These are phyloP conservation scores for Cercospora zeina DNA, from an alignment of 2,329 filamentous ascomycete species.

Conservation along the genomic window DNA sequence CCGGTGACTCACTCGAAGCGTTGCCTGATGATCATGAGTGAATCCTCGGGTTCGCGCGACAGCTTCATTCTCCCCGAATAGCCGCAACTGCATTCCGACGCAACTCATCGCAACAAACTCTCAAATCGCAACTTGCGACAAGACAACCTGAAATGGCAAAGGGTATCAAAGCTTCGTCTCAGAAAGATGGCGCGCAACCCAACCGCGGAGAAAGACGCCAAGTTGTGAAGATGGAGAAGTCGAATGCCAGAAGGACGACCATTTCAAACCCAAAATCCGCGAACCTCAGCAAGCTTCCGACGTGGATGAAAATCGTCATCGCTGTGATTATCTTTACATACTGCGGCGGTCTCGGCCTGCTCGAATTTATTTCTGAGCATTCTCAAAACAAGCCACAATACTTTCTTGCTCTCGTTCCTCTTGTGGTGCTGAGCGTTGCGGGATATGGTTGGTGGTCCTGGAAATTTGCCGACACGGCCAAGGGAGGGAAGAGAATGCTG, in stretches of 20 bases:
- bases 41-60: too few relatives aligned
- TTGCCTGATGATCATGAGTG: too few relatives aligned
- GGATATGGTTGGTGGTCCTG: not conserved
- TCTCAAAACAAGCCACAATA: not conserved
- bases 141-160: not conserved
- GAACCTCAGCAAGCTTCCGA: not conserved
- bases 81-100: not conserved
- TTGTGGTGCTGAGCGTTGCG: not conserved
- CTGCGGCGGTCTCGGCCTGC: not conserved
- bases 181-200: not conserved
- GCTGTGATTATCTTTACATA: slow-evolving; percentile 2
- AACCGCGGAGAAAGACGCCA: not conserved
- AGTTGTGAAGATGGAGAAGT: not conserved
- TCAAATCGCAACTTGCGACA: not conserved
- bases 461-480: not conserved
- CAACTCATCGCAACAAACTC: not conserved
- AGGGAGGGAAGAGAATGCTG: not conserved
- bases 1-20: too few relatives aligned
- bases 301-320: not conserved
- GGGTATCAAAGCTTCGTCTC: not conserved
- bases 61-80: not conserved
- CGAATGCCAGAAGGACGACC: not conserved
- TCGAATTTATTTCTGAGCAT: not conserved
- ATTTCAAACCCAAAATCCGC: not conserved
- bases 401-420: not conserved